Evolutionary conservation across 2,329 filamentous ascomycete genomes (phyloP), one percentile per base, ranked within the genome.

Genomic region (Diplodia scrobiculata): DNA sequence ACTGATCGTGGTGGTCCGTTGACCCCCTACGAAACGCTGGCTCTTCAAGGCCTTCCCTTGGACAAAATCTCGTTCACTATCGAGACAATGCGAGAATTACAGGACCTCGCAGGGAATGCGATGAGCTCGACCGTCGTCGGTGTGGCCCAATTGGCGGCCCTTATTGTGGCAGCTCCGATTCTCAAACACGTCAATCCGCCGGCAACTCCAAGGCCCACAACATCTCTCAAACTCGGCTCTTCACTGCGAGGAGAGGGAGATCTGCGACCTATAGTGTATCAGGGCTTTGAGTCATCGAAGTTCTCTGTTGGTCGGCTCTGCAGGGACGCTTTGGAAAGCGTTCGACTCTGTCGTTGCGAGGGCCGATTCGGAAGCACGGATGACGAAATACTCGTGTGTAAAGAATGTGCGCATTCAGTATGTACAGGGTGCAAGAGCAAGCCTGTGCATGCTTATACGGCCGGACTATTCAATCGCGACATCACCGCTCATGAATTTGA

Each of bases 51-150:
- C 0, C 79, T 93, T 58, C 88, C 89, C 0, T 74, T 88, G 1
- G 78, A 87, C 64, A 82, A 83, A 58, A 78, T 93, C 11, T 78
- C 86, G 0, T 81, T 92, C n/a, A 87, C 84, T 0, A 83, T 83
- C 9, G 87, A 93, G 70, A 84, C 82, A 0, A 59, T 78, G 34
- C 68, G 73, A 1, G 76, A 92, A 19, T 79, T 91, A 2, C 86
- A 88, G 68, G 86, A 92, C 69, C 78, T 94, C 1, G 89, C 89
- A 1, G 91, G 91, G 0, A 94, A 95, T 73, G 91, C 91, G 0
- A 94, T 94, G 91, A 87, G 85, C 0, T 86, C 86, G 0, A 89
- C 90, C 0, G 88, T 92, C 0, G 86, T 92, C 10, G 89, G 87
- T 2, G 81, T 84, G 1, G 84, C 85, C 0, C 82, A 90, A 1